Conservation (phyloP, 495 filamentous ascomycete species). For the Penicillium robsamsonii region DNA sequence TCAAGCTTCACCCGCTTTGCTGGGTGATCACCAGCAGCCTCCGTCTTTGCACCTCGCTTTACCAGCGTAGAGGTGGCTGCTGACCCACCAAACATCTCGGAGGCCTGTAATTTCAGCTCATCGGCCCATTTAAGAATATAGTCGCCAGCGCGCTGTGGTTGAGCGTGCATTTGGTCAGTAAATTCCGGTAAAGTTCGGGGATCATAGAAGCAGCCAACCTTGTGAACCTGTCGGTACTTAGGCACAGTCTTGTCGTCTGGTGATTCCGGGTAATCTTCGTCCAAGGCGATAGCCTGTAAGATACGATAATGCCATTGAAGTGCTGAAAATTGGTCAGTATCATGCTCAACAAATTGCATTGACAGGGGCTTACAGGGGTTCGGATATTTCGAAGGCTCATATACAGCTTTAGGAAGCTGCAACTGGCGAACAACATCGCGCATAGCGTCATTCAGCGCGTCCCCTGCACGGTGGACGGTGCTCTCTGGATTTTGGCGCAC, state of each 20-base stretch:
- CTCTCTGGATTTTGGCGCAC: conserved; percentile 69
- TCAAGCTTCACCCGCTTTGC: conserved; percentile 54
- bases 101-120: conserved; percentile 56
- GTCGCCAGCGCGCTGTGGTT: conserved; percentile 60
- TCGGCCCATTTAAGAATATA: conserved; percentile 75
- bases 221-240: conserved; percentile 80
- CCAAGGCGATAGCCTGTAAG: conserved; percentile 85
- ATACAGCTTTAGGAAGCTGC: conserved; percentile 81
- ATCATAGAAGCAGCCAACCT: conserved; percentile 39
- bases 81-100: conserved; percentile 40
- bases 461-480: conserved; percentile 56
- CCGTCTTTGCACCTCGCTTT: conserved; percentile 47
- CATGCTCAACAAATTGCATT: neutral
- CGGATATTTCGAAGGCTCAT: conserved; percentile 82
- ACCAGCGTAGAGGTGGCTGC: conserved; percentile 37
- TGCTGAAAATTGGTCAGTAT: conserved; percentile 31
- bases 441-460: conserved; percentile 77
- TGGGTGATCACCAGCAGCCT: conserved; percentile 29
- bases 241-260: conserved; percentile 83
- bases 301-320: conserved; percentile 99
- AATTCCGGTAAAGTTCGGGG: neutral
- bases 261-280: conserved; percentile 82
- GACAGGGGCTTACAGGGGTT: conserved; percentile 61
- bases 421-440: conserved; percentile 75
- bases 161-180: conserved; percentile 7